Conservation (phyloP, 1,284 basidiomycete species). For the Lentinula novae-zelandiae region DNA sequence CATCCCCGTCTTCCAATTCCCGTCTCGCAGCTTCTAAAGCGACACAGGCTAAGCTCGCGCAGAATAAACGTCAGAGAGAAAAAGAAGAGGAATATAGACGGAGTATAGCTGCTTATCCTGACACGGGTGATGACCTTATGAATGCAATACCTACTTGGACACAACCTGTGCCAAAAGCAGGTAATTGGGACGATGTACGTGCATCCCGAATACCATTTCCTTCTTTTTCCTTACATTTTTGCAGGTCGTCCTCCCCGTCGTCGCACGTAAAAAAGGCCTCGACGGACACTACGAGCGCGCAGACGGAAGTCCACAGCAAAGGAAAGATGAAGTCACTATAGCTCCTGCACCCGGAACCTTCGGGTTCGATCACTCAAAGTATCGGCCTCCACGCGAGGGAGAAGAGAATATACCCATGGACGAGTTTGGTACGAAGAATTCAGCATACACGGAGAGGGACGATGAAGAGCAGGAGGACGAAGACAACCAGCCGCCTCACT, state of each 20-base stretch:
- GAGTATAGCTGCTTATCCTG: constrained; percentile 64
- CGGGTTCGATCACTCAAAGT: constrained; percentile 67
- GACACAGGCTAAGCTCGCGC: constrained; percentile 28
- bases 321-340: constrained; percentile 33
- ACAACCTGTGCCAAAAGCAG: constrained; percentile 56
- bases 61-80: constrained; percentile 27
- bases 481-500: constrained; percentile 9
- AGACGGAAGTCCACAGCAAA: constrained; percentile 57
- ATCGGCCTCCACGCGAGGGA: constrained; percentile 41
- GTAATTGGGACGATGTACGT: constrained; percentile 77
- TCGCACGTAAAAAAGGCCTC: constrained; percentile 79
- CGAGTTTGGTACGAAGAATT: constrained; percentile 47
- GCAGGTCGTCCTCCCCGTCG: constrained; percentile 59
- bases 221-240: not conserved
- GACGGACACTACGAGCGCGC: constrained; percentile 63
- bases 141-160: constrained; percentile 78
- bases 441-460: constrained; percentile 21
- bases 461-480: constrained; percentile 17
- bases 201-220: not conserved
- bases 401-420: constrained; percentile 55
- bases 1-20: constrained; percentile 24
- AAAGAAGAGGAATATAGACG: constrained; percentile 28
- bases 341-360: constrained; percentile 80
- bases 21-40: constrained; percentile 27
- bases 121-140: constrained; percentile 46